phyloP scores from a whole-genome alignment of 208 protist genomes.

The Leishmania gerbilli region DNA sequence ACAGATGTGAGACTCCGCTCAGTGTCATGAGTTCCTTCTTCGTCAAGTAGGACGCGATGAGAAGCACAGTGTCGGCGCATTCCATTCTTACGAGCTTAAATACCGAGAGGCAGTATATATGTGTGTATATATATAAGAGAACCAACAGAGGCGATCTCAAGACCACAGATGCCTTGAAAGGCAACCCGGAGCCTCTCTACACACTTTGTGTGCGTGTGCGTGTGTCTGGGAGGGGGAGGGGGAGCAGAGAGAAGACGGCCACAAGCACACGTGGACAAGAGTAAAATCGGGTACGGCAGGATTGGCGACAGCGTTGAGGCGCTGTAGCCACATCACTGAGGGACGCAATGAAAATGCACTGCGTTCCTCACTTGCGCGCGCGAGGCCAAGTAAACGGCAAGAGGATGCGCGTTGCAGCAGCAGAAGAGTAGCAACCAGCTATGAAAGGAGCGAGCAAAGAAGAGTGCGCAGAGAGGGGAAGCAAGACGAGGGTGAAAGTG shows the following conservation, averaged over 20 bases:
- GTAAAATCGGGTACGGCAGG: neutral
- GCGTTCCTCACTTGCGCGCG: neutral
- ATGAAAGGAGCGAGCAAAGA: neutral
- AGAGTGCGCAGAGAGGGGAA: neutral
- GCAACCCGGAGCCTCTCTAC: neutral
- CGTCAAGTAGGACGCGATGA: conserved; percentile 53
- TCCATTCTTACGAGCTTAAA: conserved; percentile 31
- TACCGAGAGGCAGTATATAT: no score
- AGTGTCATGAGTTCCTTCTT: conserved; percentile 52
- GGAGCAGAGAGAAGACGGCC: neutral
- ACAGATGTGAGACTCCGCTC: conserved; percentile 44
- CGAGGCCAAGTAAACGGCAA: neutral
- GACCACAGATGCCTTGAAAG: neutral
- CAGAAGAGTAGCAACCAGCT: neutral
- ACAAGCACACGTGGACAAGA: neutral
- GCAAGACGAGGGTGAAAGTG: neutral
- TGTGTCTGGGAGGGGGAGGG: neutral
- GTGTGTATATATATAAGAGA: neutral
- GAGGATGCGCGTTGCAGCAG: neutral
- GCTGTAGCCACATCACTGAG: neutral
- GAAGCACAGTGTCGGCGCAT: conserved; percentile 47
- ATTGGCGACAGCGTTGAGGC: neutral
- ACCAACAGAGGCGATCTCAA: neutral
- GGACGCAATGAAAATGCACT: neutral
- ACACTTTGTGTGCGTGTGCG: neutral